Evolutionary conservation across 331 rosid genomes (phyloP), one percentile per base, ranked within the genome.

Genomic region (Phaseolus coccineus): DNA sequence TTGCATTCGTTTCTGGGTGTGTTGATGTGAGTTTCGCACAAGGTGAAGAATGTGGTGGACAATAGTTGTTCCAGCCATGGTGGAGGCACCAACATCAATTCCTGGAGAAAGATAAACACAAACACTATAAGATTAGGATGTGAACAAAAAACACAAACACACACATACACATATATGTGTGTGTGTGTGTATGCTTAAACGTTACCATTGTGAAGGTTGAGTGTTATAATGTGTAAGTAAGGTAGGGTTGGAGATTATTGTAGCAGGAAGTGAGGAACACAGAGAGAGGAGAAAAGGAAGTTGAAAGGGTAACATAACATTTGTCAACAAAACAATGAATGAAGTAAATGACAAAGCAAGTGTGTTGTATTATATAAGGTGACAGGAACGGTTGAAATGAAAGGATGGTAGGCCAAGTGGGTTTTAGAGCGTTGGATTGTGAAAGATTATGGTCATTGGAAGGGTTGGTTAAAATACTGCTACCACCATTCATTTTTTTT

Each of bases 1-100:
- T 94, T 94, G 87, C 98, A 87, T 63, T 94, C 98, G 68, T 84
- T 87, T 69, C 92, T 78, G 14, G 92, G 83, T 11, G 87, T 59
- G 35, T 87, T 83, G 71, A 73, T 73, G 63, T 92, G 97, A 2
- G 76, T 9, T 50, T 82, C 37, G 77, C 96, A 92, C 25, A 74
- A 37, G 2, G 85, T 69, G 90, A 92, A 92, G 87, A 92, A 90
- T 71, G 87, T 58, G 27, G 92, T 83, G 0, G 87, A 81, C 24
- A 94, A 31, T 16, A 94, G 76, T 15, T 74, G 73, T 73, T 92
- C 97, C 10, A 94, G 82, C 98, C 98, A 94, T 58, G 90, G 76
- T 15, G 85, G 85, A 25, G 91, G 93, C 48, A 84, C 89, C 86
- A 75, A 58, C 90, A 80, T 83, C 68, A 79, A 56, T 76, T 71